Base-by-base conservation (phyloP, 106 monocot species). In the Alisma plantagoaquatica region DNA sequence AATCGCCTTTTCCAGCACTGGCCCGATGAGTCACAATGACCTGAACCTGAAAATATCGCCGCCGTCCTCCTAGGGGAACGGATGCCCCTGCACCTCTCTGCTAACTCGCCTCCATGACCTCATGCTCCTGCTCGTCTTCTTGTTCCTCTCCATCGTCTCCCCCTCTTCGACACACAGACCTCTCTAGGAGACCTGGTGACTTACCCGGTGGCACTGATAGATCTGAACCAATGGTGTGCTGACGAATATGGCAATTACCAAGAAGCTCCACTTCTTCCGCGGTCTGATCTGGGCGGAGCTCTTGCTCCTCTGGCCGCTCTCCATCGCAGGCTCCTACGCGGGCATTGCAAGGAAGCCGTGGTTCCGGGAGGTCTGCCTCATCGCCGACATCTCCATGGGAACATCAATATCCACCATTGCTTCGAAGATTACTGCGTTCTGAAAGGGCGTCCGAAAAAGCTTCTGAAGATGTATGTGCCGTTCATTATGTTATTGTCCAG, bases 251-350 rank as follows among this genome's bases (percentile, higher is more conserved):
- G 33, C 47, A 58, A 67, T 58, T 67, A 67, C 49, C 25, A 50
- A 67, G 38, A 56, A 26, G 29, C 67, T 58, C 42, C 10, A 18
- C 21, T 67, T 67, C 58, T 67, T 67, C 27, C 16, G 41, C 6
- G 50, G 50, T n/a, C 58, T 67, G 38, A 29, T 58, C 35, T 67
- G 67, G 67, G 49, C 51, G 5, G 67, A 67, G 67, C 1, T 67
- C 33, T 24, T 28, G 21, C 22, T 58, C 18, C 31, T 67, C 19
- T 67, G 67, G 67, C 67, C 67, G 7, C 38, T 59, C 25, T 56
- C 57, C 28, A 20, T 67, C 1, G 41, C 49, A 26, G 19, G 23
- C 49, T 56, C 27, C 21, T 67, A 67, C 67, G 67, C 48, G 24
- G 42, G 57, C 19, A 11, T 42, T 50, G 35, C 57, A 19, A 35